Evolutionary conservation across 2,329 filamentous ascomycete genomes (phyloP).

Genomic region (Sarocladiaceae sp.): DNA sequence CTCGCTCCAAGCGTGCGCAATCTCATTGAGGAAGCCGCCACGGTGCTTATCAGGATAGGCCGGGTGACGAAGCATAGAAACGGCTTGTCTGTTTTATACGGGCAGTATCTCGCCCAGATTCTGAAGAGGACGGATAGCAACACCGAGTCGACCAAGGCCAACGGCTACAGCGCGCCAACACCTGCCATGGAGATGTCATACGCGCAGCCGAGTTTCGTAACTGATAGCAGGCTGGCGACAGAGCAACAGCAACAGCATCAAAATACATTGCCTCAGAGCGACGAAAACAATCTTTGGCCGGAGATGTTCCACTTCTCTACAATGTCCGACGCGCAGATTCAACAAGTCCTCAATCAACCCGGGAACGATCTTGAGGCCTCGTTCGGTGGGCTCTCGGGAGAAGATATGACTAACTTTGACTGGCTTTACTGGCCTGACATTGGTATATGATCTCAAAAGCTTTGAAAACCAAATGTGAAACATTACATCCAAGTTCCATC

Average conservation of each 20-base stretch:
- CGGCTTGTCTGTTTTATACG: constrained; percentile 52
- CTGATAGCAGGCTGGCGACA: constrained; percentile 12
- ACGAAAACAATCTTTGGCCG: constrained; percentile 28
- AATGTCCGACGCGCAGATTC: constrained; percentile 65
- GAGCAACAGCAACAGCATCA: constrained; percentile 11
- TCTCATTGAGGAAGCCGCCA: constrained; percentile 62
- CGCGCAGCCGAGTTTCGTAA: constrained; percentile 6
- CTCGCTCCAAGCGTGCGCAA: constrained; percentile 57
- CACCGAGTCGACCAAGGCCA: constrained; percentile 14
- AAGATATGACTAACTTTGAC: constrained; percentile 52
- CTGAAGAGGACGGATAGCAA: constrained; percentile 28
- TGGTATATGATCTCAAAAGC: constrained; percentile 22
- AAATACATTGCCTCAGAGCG: background rate
- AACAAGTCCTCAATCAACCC: constrained; percentile 58
- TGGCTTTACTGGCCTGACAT: constrained; percentile 49
- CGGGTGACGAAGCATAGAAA: constrained; percentile 59
- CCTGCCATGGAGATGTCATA: background rate
- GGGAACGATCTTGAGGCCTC: constrained; percentile 46
- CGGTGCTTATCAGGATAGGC: constrained; percentile 63
- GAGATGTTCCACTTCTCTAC: constrained; percentile 57
- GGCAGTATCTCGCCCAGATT: constrained; percentile 38
- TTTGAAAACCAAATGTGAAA: too few species aligned
- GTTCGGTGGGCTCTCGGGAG: constrained; percentile 50
- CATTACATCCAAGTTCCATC: background rate
- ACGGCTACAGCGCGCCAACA: constrained; percentile 12